Base-by-base conservation (phyloP, 75 land plant genomes). In the Chamaecyparis obtusa region DNA sequence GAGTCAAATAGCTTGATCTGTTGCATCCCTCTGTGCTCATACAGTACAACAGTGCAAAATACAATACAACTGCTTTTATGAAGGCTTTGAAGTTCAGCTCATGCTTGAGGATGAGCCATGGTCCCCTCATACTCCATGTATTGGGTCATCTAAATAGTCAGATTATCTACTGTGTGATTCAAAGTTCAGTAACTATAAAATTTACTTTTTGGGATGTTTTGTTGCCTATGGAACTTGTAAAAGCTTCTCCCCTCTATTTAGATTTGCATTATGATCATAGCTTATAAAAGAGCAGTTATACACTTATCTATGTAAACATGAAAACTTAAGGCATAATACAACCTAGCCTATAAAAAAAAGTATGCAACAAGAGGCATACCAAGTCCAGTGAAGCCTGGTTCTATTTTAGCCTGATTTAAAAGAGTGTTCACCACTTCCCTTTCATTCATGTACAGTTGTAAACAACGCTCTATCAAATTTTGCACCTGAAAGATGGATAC, bases 371-470 rank as follows among this genome's bases (percentile, higher is more conserved):
- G 67, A 54, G 76, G 71, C 89, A 39, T 89, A 97, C 99, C 99
- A 86, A 97, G 97, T 87, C 94, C 93, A 46, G 99, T 96, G 84
- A 96, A 97, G 55, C 94, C 94, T 85, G 99, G 99, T 89, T 97
- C 99, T 48, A 97, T 96, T 86, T 93, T 97, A 79, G 97, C 99
- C 64, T 95, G 97, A 79, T 86, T 85, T 87, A 94, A 88, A 17
- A 97, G 97, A 30, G 95, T 95, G 14, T 92, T 90, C 16, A 97
- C 91, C 43, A 97, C 99, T 90, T 97, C 99, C 85, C 88, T 90
- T 88, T 92, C 95, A 90, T 94, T 95, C 99, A 97, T 97, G 88
- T 97, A 97, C 5, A 96, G 90, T 87, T 97, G 99, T 49, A 97
- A 94, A 78, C 99, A 97, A 83, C 99, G 89, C 85, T 97, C 99